Conservation (phyloP, 1,284 basidiomycete genomes). For the Veloboletus limbatus region DNA sequence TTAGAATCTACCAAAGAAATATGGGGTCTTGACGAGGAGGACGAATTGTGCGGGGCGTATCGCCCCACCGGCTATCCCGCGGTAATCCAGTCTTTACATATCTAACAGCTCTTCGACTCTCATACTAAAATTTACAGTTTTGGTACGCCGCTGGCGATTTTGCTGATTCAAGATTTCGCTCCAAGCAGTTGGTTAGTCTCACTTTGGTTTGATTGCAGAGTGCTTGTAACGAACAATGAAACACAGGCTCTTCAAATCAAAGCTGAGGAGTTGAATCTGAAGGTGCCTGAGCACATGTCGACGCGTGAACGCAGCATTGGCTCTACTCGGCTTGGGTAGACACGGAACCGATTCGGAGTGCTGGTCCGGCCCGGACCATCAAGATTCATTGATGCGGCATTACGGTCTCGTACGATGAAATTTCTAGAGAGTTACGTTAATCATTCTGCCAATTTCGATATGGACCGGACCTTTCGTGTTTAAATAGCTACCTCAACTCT, state of each 20-base stretch:
- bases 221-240: not conserved
- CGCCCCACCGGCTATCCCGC: slow-evolving; percentile 9
- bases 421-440: too few species aligned
- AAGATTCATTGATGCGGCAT: too few species aligned
- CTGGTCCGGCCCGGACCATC: too few species aligned
- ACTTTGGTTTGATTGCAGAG: not conserved
- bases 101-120: not conserved
- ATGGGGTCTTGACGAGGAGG: slow-evolving; percentile 12
- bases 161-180: slow-evolving; percentile 6
- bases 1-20: slow-evolving; percentile 10
- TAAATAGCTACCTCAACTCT: too few species aligned
- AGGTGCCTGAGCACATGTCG: too few species aligned
- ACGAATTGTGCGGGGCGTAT: slow-evolving; percentile 9
- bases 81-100: not conserved
- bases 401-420: too few species aligned
- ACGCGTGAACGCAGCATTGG: too few species aligned
- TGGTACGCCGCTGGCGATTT: slow-evolving; percentile 10
- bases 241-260: slow-evolving; percentile 10
- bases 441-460: too few species aligned
- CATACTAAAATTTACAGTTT: not conserved
- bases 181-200: slow-evolving; percentile 6
- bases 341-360: too few species aligned
- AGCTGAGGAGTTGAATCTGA: slow-evolving; percentile 8
- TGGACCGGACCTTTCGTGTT: too few species aligned
- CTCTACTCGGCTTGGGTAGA: too few species aligned